Evolutionary conservation across 306 rosid genomes (phyloP), one percentile per base, ranked within the genome.

Genomic region (Vigna reflexopilosa): DNA sequence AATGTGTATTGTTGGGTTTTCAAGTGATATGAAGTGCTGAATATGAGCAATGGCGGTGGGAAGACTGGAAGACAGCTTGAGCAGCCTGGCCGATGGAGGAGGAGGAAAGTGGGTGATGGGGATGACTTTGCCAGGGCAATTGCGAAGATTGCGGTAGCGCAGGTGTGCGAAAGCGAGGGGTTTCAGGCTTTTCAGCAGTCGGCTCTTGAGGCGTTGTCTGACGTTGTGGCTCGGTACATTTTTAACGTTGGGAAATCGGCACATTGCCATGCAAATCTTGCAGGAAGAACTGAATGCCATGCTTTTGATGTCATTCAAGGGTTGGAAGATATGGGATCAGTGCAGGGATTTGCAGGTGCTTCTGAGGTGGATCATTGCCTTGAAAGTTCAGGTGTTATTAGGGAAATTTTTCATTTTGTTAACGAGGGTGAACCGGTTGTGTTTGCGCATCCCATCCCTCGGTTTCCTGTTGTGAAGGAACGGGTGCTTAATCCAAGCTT

Each of bases 11-110:
- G 57, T 74, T 64, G 68, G 73, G 73, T 73, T 88, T 77, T 76
- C 26, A 48, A 70, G 88, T 89, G 92, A 90, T 88, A 88, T 88
- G 98, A 87, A 85, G 93, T 75, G 82, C 91, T 91, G 92, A 93
- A 93, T 88, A 93, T 93, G 98, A 90, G 85, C 87, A 78, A 93
- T 93, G 97, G 97, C 48, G 90, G 85, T 85, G 91, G 91, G 90
- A 93, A 88, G 92, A 86, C 83, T 83, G 97, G 88, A 86, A 87
- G 84, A 83, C 91, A 82, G 80, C 88, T 81, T 86, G 87, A 89
- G 75, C 87, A 89, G 76, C 84, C 85, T 49, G 70, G 67, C 56
- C 70, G 81, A 9, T 63, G 70, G 56, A 77, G 72, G 80, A 77
- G 80, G 82, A 88, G 85, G 78, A 90, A 82, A 80, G 77, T 64